Evolutionary conservation across 129 eudicot genomes (phyloP), one percentile per base, ranked within the genome.

Genomic region (Chrysanthemum makinoi): DNA sequence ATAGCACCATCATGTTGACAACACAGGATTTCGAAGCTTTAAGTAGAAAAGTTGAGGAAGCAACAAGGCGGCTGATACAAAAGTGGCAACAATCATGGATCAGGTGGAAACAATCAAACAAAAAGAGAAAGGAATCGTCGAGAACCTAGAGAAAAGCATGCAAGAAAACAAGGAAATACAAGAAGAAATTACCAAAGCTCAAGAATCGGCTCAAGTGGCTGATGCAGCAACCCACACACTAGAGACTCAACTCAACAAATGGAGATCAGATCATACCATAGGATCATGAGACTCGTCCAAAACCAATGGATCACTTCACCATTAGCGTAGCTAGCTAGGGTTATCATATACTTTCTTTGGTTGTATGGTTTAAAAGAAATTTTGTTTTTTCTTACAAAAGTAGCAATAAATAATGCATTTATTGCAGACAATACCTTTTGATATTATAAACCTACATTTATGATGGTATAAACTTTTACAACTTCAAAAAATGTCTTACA

Each of bases 61-160:
- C 77, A 2, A 80, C 69, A 26, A 73, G 10, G 71, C 80, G 26
- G 97, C 94, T 11, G 88, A 87, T 35, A 49, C 73, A 2, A 86
- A 90, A 81, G 96, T 87, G 69, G 92, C 88, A 17, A 75, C 84
- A 3, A 83, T 86, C 11, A 84, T 79, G 86, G 91, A 83, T 47
- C 86, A 90, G 56, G 80, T 87, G 47, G 93, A 90, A 64, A 68
- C 83, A 8, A 78, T 86, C n/a, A 81, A 72, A 49, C 80, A 83
- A 17, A 86, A 77, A 12, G 89, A 90, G 72, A 84, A 65, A 56
- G 89, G 77, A 2, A 73, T 79, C 43, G 77, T 80, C 3, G 72
- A 65, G 76, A 83, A 88, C 78, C 17, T 90, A 73, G 89, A 88
- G 80, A 78, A 53, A 49, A 65, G 69, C 26, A 61, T 75, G 76